Evolutionary conservation across 2,329 filamentous ascomycete genomes (phyloP), one percentile per base, ranked within the genome.

Genomic region (Colletotrichum costaricense): DNA sequence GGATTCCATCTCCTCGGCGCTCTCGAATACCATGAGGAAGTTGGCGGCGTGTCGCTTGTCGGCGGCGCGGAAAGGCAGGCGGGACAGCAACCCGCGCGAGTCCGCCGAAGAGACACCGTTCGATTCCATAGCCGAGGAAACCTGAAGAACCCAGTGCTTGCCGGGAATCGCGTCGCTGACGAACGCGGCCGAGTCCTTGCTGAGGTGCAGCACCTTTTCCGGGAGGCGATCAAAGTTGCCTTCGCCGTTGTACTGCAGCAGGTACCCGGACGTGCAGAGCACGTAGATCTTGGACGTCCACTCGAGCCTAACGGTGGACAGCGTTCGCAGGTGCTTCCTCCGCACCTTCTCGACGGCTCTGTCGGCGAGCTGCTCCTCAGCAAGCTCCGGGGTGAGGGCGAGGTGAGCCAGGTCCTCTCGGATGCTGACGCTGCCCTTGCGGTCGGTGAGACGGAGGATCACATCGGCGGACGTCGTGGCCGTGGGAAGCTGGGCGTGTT

Each of bases 101-200:
- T 90, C 88, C 3, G 85, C 77, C 3, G 85, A 78, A 16, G 87
- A 79, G 1, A 81, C 83, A 33, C 89, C 89, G 42, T 93, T 89
- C 2, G 88, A 82, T 63, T 92, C 91, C 69, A 91, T 90, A 9
- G 87, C 84, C 46, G 94, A 92, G 3, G 91, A 92, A 26, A 96
- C 90, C 76, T 95, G 93, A 16, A 96, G 81, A 6, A 96, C 94
- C 90, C 93, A 95, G 78, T 95, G 93, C 73, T 90, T 91, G 6
- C 94, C 94, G 3, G 93, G 93, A 68, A 96, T 94, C 16, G 93
- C 86, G 79, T 97, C 94, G 76, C 91, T 95, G 1, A 92, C 94
- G 80, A 95, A 96, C 5, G 93, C 94, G 12, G 93, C 93, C 3
- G 94, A 95, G 60, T 93, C 89, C 75, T 90, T 91, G n/a, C 90